Conservation (phyloP, 495 filamentous ascomycete species). For the Hapsidospora chrysogenum region DNA sequence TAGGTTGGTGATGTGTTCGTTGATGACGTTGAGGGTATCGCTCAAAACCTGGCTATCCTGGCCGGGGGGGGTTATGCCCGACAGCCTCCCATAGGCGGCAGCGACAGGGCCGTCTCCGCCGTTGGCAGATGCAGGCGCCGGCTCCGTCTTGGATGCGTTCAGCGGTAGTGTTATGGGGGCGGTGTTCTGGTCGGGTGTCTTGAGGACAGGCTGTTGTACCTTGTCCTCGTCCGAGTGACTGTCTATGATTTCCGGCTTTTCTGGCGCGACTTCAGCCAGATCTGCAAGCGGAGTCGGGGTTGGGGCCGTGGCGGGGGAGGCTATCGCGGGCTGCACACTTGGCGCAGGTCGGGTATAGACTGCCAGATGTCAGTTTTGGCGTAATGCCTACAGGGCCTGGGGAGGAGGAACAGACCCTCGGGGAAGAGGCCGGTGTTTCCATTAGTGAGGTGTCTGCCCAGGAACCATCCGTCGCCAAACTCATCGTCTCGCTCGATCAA, state of each 20-base stretch:
- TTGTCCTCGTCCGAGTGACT: too few species aligned
- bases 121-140: conserved; percentile 4
- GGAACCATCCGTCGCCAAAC: conserved; percentile 95
- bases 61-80: conserved; percentile 16
- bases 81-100: neutral
- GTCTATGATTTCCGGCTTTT: too few species aligned
- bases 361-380: conserved; percentile 15
- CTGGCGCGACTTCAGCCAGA: conserved; percentile 10
- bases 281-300: conserved; percentile 14
- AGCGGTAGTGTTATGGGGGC: neutral
- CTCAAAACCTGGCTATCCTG: conserved; percentile 75
- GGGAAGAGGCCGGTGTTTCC: conserved; percentile 75
- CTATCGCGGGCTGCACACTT: conserved; percentile 10
- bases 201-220: too few species aligned
- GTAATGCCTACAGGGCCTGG: too few species aligned
- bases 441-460: conserved; percentile 64
- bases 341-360: conserved; percentile 38
- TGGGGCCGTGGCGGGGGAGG: conserved; percentile 6
- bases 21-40: conserved; percentile 90
- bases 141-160: conserved; percentile 8
- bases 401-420: conserved; percentile 43
- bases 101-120: neutral
- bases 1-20: conserved; percentile 95
- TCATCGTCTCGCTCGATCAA: conserved; percentile 91
- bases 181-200: too few species aligned